Conservation (phyloP, 257 asterid genomes). For the Solanum gandarillasii region DNA sequence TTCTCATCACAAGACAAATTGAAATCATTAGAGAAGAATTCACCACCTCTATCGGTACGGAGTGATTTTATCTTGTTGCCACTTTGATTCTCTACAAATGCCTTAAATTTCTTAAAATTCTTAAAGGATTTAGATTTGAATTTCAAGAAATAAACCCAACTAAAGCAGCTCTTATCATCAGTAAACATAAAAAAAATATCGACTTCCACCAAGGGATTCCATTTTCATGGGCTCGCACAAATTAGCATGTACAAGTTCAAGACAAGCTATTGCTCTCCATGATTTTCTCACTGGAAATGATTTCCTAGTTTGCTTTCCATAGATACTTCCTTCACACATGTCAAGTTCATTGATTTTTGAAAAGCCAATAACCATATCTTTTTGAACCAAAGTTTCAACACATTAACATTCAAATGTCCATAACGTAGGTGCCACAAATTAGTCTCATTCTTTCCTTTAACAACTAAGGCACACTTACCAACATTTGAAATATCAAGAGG, state of each 20-base stretch:
- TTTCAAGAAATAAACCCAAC: constrained; percentile 1
- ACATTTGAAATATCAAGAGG: not conserved
- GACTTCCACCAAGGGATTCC: not conserved
- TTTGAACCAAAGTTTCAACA: not conserved
- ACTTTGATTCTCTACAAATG: constrained; percentile 3
- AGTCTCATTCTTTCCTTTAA: not conserved
- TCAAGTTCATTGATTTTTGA: not conserved
- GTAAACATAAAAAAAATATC: not conserved
- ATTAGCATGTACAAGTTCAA: not conserved
- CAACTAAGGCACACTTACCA: not conserved
- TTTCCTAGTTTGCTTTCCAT: not conserved
- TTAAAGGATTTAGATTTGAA: constrained; percentile 3
- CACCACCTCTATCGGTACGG: not conserved
- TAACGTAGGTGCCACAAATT: not conserved
- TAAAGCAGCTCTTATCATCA: not conserved
- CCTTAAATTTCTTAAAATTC: not conserved
- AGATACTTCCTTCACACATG: constrained; percentile 3
- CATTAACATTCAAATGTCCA: not conserved
- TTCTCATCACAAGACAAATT: not conserved
- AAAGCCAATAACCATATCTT: constrained; percentile 8
- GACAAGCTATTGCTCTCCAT: constrained; percentile 2
- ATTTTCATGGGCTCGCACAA: not conserved
- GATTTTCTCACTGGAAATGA: not conserved
- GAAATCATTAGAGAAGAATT: constrained; percentile 7
- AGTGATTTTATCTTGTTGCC: not conserved